Conservation (phyloP, 2,329 filamentous ascomycete species). For the Neonectria sp. region DNA sequence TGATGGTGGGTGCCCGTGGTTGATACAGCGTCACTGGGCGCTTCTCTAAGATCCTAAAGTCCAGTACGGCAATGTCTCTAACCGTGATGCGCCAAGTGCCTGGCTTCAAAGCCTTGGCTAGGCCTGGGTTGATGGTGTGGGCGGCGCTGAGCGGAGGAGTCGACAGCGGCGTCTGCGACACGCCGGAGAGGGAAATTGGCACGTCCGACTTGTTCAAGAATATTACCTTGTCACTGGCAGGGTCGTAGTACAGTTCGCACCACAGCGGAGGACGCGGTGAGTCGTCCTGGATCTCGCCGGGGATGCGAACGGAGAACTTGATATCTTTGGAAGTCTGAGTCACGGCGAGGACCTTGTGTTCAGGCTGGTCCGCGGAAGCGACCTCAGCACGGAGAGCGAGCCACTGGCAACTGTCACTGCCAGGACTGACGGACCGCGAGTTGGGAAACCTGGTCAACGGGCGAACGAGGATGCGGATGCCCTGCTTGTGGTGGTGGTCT, state of each 20-base stretch:
- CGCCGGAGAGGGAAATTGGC: conserved; percentile 65
- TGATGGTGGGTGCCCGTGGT: conserved; percentile 45
- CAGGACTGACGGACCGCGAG: conserved; percentile 69
- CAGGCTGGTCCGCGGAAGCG: conserved; percentile 65
- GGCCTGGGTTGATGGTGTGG: conserved; percentile 61
- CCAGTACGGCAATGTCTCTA: conserved; percentile 64
- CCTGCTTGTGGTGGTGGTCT: conserved; percentile 67
- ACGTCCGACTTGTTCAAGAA: conserved; percentile 69
- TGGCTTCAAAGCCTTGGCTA: conserved; percentile 64
- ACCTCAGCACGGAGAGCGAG: conserved; percentile 69
- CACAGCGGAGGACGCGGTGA: conserved; percentile 65
- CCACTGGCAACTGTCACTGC: conserved; percentile 71
- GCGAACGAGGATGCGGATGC: conserved; percentile 71
- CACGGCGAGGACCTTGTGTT: conserved; percentile 71
- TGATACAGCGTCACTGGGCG: conserved; percentile 61
- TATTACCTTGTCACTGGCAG: conserved; percentile 71
- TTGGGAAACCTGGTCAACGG: conserved; percentile 67
- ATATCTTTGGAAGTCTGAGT: conserved; percentile 73
- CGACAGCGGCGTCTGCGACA: conserved; percentile 58
- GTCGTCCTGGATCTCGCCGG: conserved; percentile 61
- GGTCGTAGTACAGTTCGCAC: conserved; percentile 74
- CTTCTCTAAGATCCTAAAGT: conserved; percentile 72
- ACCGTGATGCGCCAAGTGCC: conserved; percentile 72
- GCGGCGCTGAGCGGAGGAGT: conserved; percentile 59
- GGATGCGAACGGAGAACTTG: conserved; percentile 72